A percentile compares a stretch with the other conserved stretches of the same genome.
Conservation (phyloP, 2,329 filamentous ascomycete species). For the Ceratocystis smalleyi region DNA sequence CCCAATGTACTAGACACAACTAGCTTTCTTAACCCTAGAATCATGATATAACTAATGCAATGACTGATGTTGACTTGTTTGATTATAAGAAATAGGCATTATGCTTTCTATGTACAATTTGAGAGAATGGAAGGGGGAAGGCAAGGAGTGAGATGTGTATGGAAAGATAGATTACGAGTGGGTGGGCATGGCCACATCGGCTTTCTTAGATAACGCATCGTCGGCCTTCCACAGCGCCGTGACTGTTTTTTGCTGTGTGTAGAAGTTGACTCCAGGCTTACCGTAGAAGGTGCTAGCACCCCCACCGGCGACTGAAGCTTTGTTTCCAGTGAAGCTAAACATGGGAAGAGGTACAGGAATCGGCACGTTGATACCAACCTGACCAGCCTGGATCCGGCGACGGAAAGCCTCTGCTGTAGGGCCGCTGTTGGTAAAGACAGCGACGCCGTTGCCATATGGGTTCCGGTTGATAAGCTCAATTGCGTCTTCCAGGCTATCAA, state of each 20-base stretch:
- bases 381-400: slow-evolving; percentile 66
- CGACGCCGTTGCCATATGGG: slow-evolving; percentile 74
- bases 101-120: slow-evolving; percentile 6
- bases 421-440: slow-evolving; percentile 69
- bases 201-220: slow-evolving; percentile 60
- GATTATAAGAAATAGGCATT: background rate
- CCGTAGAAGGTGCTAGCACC: slow-evolving; percentile 93
- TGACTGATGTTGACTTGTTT: background rate
- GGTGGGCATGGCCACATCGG: slow-evolving; percentile 72
- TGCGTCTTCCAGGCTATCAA: slow-evolving; percentile 62
- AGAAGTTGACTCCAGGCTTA: slow-evolving; percentile 80
- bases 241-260: slow-evolving; percentile 95
- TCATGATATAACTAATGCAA: background rate
- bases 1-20: background rate
- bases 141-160: background rate
- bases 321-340: slow-evolving; percentile 61
- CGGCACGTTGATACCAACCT: slow-evolving; percentile 74
- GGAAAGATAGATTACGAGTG: slow-evolving; percentile 11
- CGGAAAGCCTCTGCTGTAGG: slow-evolving; percentile 65
- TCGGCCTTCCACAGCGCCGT: slow-evolving; percentile 59
- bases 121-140: background rate
- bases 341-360: slow-evolving; percentile 58
- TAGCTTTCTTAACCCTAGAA: background rate
- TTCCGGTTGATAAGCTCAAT: slow-evolving; percentile 71
- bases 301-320: slow-evolving; percentile 83